Evolutionary conservation across 1,139 yeast species (phyloP).

Genomic region (Scheffersomyces parashehatae): DNA sequence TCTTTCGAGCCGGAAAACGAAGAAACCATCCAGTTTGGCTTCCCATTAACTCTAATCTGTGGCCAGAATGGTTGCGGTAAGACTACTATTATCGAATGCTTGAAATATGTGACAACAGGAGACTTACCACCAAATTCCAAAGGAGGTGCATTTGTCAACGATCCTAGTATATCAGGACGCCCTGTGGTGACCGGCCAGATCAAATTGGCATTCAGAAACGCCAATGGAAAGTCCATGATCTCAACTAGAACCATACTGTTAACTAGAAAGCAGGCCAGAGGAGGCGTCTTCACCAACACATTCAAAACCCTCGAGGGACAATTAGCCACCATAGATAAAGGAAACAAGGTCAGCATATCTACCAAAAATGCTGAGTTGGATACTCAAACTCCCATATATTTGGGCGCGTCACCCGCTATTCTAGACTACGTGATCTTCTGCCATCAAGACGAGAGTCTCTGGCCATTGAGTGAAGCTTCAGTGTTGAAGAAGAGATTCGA

Average conservation of each 20-base stretch:
- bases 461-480: constrained; percentile 96
- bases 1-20: constrained; percentile 82
- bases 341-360: constrained; percentile 72
- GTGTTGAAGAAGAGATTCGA: constrained; percentile 88
- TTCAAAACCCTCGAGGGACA: constrained; percentile 94
- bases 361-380: constrained; percentile 88
- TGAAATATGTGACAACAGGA: constrained; percentile 93
- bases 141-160: constrained; percentile 96
- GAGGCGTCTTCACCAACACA: constrained; percentile 47
- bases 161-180: constrained; percentile 80
- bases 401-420: constrained; percentile 88
- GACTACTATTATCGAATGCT: constrained; percentile 93
- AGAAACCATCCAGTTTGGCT: constrained; percentile 87
- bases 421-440: constrained; percentile 93
- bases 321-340: constrained; percentile 62
- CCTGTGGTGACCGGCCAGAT: constrained; percentile 86
- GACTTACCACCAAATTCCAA: constrained; percentile 93
- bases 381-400: constrained; percentile 70
- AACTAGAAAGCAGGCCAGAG: constrained; percentile 50
- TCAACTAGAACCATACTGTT: constrained; percentile 84
- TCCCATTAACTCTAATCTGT: constrained; percentile 88
- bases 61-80: constrained; percentile 99
- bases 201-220: constrained; percentile 78
- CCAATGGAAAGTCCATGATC: constrained; percentile 77
- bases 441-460: constrained; percentile 94